Evolutionary conservation across 2,329 filamentous ascomycete species (phyloP).

Genomic region (Paecilomyces variotii): DNA sequence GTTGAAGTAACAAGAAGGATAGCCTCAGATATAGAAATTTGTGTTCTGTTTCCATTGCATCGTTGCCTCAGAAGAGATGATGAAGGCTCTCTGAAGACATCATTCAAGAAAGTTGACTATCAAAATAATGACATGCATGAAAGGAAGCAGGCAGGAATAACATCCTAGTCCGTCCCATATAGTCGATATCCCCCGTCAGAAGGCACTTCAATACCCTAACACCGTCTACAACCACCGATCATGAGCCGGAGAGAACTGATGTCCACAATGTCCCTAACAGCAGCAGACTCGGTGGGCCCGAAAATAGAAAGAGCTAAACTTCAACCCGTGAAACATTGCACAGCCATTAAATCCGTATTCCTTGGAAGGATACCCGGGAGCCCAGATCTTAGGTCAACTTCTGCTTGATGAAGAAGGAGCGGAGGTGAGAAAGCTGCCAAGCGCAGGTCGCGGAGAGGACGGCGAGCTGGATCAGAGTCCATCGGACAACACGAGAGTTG

Average conservation of each 20-base stretch:
- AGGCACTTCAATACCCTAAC: neutral
- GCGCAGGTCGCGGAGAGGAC: constrained; percentile 82
- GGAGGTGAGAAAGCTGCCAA: constrained; percentile 93
- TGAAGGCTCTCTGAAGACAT: neutral
- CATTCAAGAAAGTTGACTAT: neutral
- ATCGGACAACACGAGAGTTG: constrained; percentile 84
- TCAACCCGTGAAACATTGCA: neutral
- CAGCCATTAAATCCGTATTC: neutral
- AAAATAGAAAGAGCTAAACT: neutral
- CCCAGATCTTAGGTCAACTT: constrained; percentile 71
- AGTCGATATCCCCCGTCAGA: neutral
- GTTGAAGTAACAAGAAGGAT: neutral
- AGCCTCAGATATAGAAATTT: neutral
- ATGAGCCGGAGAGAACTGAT: neutral
- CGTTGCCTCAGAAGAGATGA: neutral
- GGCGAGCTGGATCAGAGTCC: constrained; percentile 83
- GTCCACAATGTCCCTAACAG: neutral
- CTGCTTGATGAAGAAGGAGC: constrained; percentile 99
- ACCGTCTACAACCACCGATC: neutral
- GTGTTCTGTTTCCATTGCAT: neutral
- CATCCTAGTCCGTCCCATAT: neutral
- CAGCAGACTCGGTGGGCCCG: neutral
- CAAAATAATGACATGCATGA: neutral
- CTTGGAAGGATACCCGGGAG: neutral
- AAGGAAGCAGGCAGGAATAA: neutral